Conservation (phyloP, 169 alveolate genomes). For the Plasmodium falciparum region DNA sequence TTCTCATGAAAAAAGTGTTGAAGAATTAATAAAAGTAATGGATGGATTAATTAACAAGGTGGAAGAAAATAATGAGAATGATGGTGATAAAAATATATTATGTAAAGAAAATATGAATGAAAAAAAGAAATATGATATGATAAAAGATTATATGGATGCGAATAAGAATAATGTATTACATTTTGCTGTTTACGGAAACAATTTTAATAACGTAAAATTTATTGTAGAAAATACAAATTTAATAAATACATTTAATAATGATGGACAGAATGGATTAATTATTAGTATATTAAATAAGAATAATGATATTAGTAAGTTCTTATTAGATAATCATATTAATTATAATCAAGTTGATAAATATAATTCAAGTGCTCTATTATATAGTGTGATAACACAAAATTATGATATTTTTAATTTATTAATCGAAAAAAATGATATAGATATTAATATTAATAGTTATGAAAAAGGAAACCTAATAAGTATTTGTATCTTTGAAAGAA, state of each 20-base stretch:
- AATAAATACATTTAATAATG: slow-evolving; percentile 49
- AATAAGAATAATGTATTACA: slow-evolving; percentile 56
- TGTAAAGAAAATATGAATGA: background rate
- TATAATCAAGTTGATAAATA: slow-evolving; percentile 56
- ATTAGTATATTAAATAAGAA: slow-evolving; percentile 56
- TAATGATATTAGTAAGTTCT: slow-evolving; percentile 34
- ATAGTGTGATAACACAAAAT: slow-evolving; percentile 58
- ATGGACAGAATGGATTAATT: slow-evolving; percentile 47
- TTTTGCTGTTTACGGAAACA: slow-evolving; percentile 71
- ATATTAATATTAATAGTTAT: slow-evolving; percentile 56
- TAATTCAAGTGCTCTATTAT: slow-evolving; percentile 33
- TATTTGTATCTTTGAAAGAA: slow-evolving; percentile 68
- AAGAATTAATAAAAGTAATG: slow-evolving; percentile 45
- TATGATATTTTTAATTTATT: slow-evolving; percentile 47
- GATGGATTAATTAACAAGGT: slow-evolving; percentile 23
- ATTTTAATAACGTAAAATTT: slow-evolving; percentile 54
- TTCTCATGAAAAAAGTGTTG: slow-evolving; percentile 60
- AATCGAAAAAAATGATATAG: slow-evolving; percentile 53
- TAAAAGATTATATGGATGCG: slow-evolving; percentile 67
- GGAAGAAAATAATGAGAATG: background rate
- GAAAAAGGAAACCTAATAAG: slow-evolving; percentile 73
- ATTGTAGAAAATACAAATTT: slow-evolving; percentile 47
- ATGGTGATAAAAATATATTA: background rate
- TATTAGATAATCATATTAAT: slow-evolving; percentile 51
- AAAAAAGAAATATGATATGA: slow-evolving; percentile 27